Base-by-base conservation (phyloP, 2,329 filamentous ascomycete genomes). In the Epicoccum nigrum region DNA sequence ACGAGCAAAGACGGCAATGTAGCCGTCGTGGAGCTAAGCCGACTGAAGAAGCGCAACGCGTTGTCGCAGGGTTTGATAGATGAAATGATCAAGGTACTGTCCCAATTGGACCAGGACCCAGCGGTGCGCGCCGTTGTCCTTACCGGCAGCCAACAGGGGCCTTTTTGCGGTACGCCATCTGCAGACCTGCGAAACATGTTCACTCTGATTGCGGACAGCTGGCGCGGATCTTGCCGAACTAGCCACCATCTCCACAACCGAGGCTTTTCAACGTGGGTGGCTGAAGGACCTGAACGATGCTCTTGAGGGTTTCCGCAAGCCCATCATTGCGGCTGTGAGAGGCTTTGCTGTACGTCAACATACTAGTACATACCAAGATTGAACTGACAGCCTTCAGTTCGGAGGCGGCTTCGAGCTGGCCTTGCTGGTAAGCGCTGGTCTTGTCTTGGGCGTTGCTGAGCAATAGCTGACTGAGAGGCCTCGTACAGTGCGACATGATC, bases 161-260 rank as follows among this genome's bases (percentile, higher is more conserved):
- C 97, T 70, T 68, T 68, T 44, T 63, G 63, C 38, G 67, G 93
- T 93, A 23, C 74, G 79, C 81, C 16, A 71, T 13, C 17, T 32
- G 13, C 23, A 27, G 12, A 20, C 25, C 20, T n/a, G 28, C 25
- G 25, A 15, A 56, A 7, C 15, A n/a, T 21, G 23, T 31, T 25
- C 13, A 31, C n/a, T 49, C 48, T 63, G 38, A 64, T 41, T 33
- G 25, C 21, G 20, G 41, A 45, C 55, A 78, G 93, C 93, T 45
- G 93, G 93, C 43, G 93, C 93, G 49, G 93, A 97, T 74, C 96
- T 97, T 78, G 96, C 95, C 77, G 93, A 97, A 77, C 96, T 97
- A 90, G 87, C 89, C 12, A 85, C 89, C 43, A 83, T 97, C 32
- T 91, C 87, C 44, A 97, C 97, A 75, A 83, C 89, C 50, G 80